These are phyloP conservation scores for Colletotrichum eleusines DNA, from an alignment of 2,329 filamentous ascomycete species.

Conservation along the genomic window DNA sequence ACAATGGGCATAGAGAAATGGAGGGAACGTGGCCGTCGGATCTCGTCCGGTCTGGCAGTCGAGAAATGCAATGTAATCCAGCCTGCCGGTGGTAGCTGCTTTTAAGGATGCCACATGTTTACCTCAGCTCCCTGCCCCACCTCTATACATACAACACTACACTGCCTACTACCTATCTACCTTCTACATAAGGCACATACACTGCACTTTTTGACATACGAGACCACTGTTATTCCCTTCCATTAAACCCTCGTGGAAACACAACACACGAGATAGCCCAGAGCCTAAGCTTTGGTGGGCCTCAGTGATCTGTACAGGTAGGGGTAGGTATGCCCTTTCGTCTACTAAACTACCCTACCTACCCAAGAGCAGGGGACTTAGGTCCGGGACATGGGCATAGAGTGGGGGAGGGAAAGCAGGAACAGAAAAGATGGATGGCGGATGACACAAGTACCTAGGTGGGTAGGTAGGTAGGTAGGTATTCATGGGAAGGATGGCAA, in stretches of 20 bases:
- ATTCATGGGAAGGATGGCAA: too few relatives aligned
- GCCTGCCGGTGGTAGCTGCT: not conserved
- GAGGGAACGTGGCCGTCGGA: not conserved
- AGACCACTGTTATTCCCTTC: not conserved
- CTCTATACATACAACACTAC: not conserved
- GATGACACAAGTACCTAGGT: not conserved
- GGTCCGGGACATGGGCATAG: not conserved
- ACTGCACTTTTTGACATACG: not conserved
- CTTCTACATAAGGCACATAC: not conserved
- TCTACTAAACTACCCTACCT: not conserved
- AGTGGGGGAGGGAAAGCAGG: not conserved
- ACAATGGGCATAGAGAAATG: not conserved
- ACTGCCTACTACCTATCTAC: too few relatives aligned
- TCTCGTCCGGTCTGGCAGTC: not conserved
- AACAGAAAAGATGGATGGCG: not conserved
- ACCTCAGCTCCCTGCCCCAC: not conserved
- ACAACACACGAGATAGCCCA: slow-evolving; percentile 4
- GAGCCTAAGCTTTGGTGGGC: slow-evolving; percentile 37
- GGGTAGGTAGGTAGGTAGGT: too few relatives aligned
- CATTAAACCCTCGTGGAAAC: slow-evolving; percentile 33
- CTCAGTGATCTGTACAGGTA: not conserved
- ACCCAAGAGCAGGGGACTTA: not conserved
- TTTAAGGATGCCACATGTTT: slow-evolving; percentile 5
- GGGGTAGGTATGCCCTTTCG: not conserved
- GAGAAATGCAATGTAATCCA: slow-evolving; percentile 10